Conservation (phyloP, 2,329 filamentous ascomycete species). For the Diaporthe longicolla region DNA sequence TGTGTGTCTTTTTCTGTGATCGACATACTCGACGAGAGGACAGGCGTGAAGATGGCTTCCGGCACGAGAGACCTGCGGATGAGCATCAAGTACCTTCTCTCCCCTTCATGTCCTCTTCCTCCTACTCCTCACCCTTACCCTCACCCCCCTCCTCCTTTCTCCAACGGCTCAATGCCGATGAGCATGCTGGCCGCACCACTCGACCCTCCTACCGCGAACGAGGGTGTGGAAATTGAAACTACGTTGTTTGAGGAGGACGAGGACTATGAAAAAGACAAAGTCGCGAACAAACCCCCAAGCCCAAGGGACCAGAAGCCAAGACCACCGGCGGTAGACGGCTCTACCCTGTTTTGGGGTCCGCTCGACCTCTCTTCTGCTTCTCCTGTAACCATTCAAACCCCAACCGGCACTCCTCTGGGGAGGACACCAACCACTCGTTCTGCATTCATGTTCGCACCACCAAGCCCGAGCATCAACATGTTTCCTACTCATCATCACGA, state of each 20-base stretch:
- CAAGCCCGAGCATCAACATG: neutral
- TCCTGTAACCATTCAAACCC: conserved; percentile 2
- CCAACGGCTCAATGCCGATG: conserved; percentile 35
- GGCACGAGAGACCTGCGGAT: neutral
- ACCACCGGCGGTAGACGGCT: neutral
- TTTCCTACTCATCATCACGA: neutral
- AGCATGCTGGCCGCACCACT: neutral
- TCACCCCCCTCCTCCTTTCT: conserved; percentile 32
- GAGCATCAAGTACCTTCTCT: conserved; percentile 17
- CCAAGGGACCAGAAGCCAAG: neutral
- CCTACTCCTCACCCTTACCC: neutral
- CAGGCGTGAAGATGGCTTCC: conserved; percentile 15
- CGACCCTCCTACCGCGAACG: conserved; percentile 30
- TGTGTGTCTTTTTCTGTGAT: neutral
- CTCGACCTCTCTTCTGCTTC: neutral
- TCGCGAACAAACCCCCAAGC: neutral
- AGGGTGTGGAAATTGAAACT: neutral
- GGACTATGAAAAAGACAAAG: neutral
- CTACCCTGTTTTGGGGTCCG: neutral
- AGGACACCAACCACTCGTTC: neutral
- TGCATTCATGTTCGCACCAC: neutral
- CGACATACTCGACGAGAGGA: neutral
- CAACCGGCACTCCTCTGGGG: neutral
- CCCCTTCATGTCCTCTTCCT: neutral
- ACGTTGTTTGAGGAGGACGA: neutral